phyloP scores from a whole-genome alignment of 2,329 filamentous ascomycete species.

The Penicillium fuscoglaucum region DNA sequence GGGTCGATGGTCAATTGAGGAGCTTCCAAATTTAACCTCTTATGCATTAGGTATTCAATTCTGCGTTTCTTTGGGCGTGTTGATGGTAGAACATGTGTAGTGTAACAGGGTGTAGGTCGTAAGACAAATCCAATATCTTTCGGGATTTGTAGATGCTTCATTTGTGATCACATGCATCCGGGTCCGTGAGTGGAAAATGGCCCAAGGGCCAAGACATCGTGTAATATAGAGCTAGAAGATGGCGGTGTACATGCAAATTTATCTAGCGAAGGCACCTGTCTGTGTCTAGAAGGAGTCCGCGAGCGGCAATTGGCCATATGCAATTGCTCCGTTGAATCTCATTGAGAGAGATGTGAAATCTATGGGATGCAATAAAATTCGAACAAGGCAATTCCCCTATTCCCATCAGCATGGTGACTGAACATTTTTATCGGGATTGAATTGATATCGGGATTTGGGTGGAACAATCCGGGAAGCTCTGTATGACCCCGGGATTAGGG shows the following conservation, averaged over 20 bases:
- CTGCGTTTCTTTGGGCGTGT: no score
- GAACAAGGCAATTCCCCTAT: background rate
- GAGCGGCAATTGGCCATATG: background rate
- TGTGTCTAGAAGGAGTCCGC: background rate
- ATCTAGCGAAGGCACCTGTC: no score
- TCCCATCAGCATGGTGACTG: no score
- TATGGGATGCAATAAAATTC: no score
- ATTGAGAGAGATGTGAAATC: background rate
- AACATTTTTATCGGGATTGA: background rate
- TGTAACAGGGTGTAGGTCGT: background rate
- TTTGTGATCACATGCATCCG: background rate
- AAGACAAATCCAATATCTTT: background rate
- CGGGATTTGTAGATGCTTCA: background rate
- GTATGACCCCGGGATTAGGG: constrained; percentile 5
- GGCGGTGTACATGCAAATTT: background rate
- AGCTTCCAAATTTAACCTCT: no score
- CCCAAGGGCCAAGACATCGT: background rate
- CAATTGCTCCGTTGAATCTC: no score
- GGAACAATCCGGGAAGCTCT: background rate
- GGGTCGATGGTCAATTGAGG: no score
- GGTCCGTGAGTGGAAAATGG: no score
- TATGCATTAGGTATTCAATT: background rate
- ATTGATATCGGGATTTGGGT: constrained; percentile 5
- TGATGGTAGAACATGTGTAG: no score
- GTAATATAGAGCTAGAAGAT: background rate